Base-by-base conservation (phyloP, 257 asterid genomes). In the Salvia rosmarinus region DNA sequence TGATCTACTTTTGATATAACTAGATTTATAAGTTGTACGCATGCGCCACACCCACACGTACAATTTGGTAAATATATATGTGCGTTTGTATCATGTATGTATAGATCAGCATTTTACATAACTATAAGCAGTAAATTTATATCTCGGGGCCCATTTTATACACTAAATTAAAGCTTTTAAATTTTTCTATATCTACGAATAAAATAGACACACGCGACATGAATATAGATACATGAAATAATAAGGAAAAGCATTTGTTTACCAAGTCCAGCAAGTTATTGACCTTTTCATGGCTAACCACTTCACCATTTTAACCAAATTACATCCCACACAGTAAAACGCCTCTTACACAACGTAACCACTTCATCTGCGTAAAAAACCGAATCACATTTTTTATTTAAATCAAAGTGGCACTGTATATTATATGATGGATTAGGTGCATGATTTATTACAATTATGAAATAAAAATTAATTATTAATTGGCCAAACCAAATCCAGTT, bases 401-500 rank as follows among this genome's bases (percentile, higher is more conserved):
- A 63, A 39, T 39, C 12, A 54, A 44, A 50, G 30, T 73, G 64
- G 59, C 60, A 67, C 12, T 50, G 61, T 34, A 40, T 23, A 46
- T n/a, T 51, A 43, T 50, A 68, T 40, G 73, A 76, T 75, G 90
- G 89, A 75, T 85, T 87, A 81, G 90, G 84, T 83, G 78, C 35
- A 77, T 81, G 62, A 77, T 78, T 67, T 73, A 5, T 55, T 10
- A 25, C n/a, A 42, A 63, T 64, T 2, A 39, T 35, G 67, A 76
- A 50, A 75, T 72, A 73, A 44, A 66, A 72, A 75, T 66, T 10
- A 39, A 75, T 67, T 21, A 40, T 64, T 72, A 72, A 32, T 51
- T 46, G 70, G 83, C 84, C 86, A 80, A 82, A 87, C 86, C 89
- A 75, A 83, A 72, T 68, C 81, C 84, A 68, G 68, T 76, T 52